Base-by-base conservation (phyloP, 352 stramenopile genomes). In the Pythium aristosporum region DNA sequence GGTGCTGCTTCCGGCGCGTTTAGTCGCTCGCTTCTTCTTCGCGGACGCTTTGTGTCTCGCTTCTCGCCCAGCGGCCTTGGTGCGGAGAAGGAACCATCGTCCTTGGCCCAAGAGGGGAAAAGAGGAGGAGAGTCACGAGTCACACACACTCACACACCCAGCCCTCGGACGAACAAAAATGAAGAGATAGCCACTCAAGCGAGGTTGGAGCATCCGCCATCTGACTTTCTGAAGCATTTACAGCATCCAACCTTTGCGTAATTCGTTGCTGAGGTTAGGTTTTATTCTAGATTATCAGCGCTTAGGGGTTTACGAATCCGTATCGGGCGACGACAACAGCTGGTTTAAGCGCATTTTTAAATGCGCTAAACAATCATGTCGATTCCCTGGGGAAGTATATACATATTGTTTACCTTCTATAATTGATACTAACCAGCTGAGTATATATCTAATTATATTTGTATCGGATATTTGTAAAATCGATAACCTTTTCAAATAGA, bases 221-320 rank as follows among this genome's bases (percentile, higher is more conserved):
- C 57, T 64, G 57, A 64, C 47, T 64, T 64, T 64, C 57, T 64
- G 46, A 47, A 52, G 16, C 28, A 57, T 25, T 20, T 58, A 66
- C 12, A 66, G 23, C 25, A 48, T 30, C 25, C 25, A 30, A 30
- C 25, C 25, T 30, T 30, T 48, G 25, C 10, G 13, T 23, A 42
- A 66, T 57, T 67, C n/a, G 32, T 54, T 67, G 60, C 56, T 50
- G 60, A 4, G 37, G 32, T 30, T 67, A 67, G 60, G 60, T 21
- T 41, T 5, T 30, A n/a, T 55, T 34, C n/a, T 36, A 18, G 42
- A 8, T 49, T 7, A 34, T 47, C 11, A 18, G 34, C 7, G 50
- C 23, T 18, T 61, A 42, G 25, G 51, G 60, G 18, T 54, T 50
- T 50, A 28, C 37, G 15, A 30, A 46, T 46, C n/a, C n/a, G 41